Conservation (phyloP, 176 grass and related monocot species). For the Guadua angustifolia region DNA sequence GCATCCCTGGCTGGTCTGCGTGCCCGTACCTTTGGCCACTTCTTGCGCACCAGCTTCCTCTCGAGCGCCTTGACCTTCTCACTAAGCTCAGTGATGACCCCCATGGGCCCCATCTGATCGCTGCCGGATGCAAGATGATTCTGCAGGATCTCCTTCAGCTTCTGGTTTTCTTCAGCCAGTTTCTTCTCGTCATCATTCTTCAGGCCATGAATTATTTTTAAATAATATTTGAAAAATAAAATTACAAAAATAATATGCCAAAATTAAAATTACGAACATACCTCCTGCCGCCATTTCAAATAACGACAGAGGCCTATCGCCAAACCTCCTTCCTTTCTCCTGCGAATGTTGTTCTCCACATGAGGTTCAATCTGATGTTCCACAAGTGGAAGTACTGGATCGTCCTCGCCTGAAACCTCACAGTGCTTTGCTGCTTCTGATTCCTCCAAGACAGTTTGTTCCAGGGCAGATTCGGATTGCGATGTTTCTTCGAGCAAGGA, state of each 20-base stretch:
- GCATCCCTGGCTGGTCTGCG: conserved; percentile 31
- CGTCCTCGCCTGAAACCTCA: not conserved
- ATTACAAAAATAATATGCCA: no score
- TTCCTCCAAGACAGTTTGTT: not conserved
- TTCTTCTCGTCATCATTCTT: conserved; percentile 40
- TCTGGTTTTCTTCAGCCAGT: conserved; percentile 64
- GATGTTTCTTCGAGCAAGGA: not conserved
- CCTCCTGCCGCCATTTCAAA: no score
- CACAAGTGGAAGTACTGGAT: not conserved
- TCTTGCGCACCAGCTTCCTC: conserved; percentile 50
- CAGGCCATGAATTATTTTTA: no score
- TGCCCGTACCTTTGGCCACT: conserved; percentile 51
- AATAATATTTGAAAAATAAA: no score
- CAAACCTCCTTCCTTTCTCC: no score
- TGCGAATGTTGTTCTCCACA: not conserved
- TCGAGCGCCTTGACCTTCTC: conserved; percentile 71
- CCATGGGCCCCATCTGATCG: conserved; percentile 56
- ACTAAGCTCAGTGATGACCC: conserved; percentile 57
- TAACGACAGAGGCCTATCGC: no score
- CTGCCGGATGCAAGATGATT: conserved; percentile 60
- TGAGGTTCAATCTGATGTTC: not conserved
- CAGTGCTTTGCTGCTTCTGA: not conserved
- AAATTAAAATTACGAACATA: no score
- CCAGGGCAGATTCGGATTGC: not conserved
- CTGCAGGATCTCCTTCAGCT: conserved; percentile 64